A percentile compares a stretch with the other conserved stretches of the same genome.
Conservation (phyloP, 1,284 basidiomycete genomes). For the Taiwanofungus camphoratus region DNA sequence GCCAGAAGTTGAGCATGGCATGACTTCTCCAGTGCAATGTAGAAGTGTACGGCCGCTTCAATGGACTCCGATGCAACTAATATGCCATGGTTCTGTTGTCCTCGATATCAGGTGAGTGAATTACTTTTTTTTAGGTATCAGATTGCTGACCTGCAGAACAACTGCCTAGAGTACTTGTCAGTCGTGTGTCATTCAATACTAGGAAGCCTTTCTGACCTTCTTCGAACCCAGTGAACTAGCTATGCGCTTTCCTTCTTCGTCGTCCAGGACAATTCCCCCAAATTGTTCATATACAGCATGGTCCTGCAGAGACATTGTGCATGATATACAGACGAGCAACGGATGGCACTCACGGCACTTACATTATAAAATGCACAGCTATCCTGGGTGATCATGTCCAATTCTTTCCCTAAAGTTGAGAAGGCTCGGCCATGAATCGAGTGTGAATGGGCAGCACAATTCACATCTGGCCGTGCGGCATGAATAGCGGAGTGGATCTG, state of each 20-base stretch:
- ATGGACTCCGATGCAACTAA: conserved; percentile 41
- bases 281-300: conserved; percentile 41
- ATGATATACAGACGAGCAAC: neutral
- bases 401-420: conserved; percentile 48
- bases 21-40: conserved; percentile 34
- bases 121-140: neutral
- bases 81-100: conserved; percentile 51
- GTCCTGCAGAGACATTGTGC: conserved; percentile 18
- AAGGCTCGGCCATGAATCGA: conserved; percentile 60
- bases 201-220: conserved; percentile 32
- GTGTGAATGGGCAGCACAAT: conserved; percentile 63
- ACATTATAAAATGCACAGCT: conserved; percentile 40
- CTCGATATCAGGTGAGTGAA: neutral
- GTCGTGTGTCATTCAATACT: neutral
- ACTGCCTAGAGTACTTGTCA: conserved; percentile 15
- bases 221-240: conserved; percentile 45
- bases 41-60: conserved; percentile 36
- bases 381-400: conserved; percentile 50
- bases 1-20: conserved; percentile 49
- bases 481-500: conserved; percentile 54
- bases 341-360: neutral
- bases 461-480: conserved; percentile 53
- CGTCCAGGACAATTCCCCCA: conserved; percentile 54
- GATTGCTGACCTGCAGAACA: conserved; percentile 18
- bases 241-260: conserved; percentile 52